A percentile compares a stretch with the other conserved stretches of the same genome.
Evolutionary conservation across 2,329 filamentous ascomycete genomes (phyloP).

Genomic region (Aureobasidium sp.): DNA sequence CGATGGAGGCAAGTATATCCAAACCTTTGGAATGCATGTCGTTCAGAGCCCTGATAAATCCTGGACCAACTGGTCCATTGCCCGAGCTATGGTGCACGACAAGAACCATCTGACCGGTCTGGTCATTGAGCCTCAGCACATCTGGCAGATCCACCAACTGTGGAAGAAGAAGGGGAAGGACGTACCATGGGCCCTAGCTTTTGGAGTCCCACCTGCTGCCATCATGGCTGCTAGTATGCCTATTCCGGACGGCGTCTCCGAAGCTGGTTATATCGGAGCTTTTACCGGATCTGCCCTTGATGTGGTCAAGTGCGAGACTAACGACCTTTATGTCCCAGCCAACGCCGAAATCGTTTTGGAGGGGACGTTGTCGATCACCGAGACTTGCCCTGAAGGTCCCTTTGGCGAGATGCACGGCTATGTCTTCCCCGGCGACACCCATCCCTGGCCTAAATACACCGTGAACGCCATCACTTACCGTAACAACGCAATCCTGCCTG

Average conservation of each 20-base stretch:
- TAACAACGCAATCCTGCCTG: conserved; percentile 39
- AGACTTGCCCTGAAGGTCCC: conserved; percentile 39
- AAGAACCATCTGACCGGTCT: too few relatives aligned
- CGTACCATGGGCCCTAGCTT: too few relatives aligned
- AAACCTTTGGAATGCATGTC: too few relatives aligned
- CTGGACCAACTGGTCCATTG: too few relatives aligned
- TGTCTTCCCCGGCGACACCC: conserved; percentile 34
- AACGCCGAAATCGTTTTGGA: conserved; percentile 45
- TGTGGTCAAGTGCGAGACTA: conserved; percentile 45
- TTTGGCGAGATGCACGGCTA: conserved; percentile 43
- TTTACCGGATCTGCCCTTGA: conserved; percentile 39
- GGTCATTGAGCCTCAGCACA: too few relatives aligned
- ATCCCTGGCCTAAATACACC: conserved; percentile 32
- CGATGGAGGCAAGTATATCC: too few relatives aligned
- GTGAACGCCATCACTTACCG: conserved; percentile 42
- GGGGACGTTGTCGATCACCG: conserved; percentile 37
- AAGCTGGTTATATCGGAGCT: conserved; percentile 42
- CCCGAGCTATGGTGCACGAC: too few relatives aligned
- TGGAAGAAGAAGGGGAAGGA: too few relatives aligned
- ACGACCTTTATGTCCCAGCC: conserved; percentile 40
- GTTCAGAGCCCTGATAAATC: too few relatives aligned
- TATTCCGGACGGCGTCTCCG: conserved; percentile 36
- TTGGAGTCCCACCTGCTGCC: too few relatives aligned
- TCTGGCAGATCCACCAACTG: too few relatives aligned
- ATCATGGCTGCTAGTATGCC: not conserved